These are phyloP conservation scores for Penicillium cinerascens DNA, from an alignment of 495 filamentous ascomycete species.

Conservation along the genomic window DNA sequence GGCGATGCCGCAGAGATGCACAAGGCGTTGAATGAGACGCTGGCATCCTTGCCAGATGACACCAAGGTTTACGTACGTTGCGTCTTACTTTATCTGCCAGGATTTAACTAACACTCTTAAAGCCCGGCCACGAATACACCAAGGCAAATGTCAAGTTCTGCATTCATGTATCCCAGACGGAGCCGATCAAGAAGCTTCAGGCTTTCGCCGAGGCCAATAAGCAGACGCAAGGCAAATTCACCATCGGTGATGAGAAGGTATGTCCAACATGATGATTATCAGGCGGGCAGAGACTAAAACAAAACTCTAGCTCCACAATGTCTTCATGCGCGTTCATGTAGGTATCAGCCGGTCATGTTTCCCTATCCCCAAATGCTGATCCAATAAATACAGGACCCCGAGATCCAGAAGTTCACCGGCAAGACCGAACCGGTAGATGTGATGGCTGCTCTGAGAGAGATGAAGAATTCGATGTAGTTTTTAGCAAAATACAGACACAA, in stretches of 20 bases:
- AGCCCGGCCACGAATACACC: slow-evolving; percentile 97
- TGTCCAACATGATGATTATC: slow-evolving; percentile 1
- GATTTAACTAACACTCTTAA: slow-evolving; percentile 2
- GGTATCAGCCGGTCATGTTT: slow-evolving; percentile 24
- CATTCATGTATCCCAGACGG: slow-evolving; percentile 65
- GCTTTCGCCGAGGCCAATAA: slow-evolving; percentile 73
- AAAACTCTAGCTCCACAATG: slow-evolving; percentile 73
- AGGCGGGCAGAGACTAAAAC: slow-evolving; percentile 2
- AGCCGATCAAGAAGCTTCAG: slow-evolving; percentile 71
- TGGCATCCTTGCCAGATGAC: slow-evolving; percentile 80
- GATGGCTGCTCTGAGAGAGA: slow-evolving; percentile 79
- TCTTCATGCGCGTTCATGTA: slow-evolving; percentile 90
- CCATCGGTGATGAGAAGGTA: slow-evolving; percentile 97
- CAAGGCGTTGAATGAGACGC: slow-evolving; percentile 79
- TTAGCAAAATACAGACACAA: background rate
- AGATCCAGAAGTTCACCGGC: slow-evolving; percentile 79
- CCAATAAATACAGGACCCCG: slow-evolving; percentile 59
- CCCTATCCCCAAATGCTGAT: background rate
- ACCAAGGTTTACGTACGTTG: slow-evolving; percentile 82
- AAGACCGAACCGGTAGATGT: slow-evolving; percentile 80
- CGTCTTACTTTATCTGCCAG: background rate
- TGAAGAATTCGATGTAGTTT: slow-evolving; percentile 77
- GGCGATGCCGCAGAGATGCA: slow-evolving; percentile 89
- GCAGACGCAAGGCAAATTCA: slow-evolving; percentile 94
- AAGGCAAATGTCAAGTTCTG: slow-evolving; percentile 90